phyloP scores from a whole-genome alignment of 768 basidiomycete genomes.

The Boletus subparvulus region DNA sequence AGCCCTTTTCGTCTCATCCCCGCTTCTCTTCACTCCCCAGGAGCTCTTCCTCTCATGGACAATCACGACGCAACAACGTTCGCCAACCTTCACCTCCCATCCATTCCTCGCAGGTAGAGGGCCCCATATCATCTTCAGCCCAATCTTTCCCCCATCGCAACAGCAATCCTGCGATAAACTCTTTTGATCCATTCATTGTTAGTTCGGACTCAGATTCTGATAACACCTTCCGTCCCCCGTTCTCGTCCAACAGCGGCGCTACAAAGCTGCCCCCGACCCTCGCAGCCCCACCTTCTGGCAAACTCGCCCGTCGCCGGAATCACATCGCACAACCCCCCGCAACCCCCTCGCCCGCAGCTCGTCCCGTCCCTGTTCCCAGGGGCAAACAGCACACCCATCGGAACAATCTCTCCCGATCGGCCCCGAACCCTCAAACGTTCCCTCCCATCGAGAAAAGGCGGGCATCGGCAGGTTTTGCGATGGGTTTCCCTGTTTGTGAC shows the following conservation, averaged over 20 bases:
- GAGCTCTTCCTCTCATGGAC: conserved; percentile 46
- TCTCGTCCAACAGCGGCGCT: conserved; percentile 16
- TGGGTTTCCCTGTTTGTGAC: conserved; percentile 69
- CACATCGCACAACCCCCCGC: conserved; percentile 30
- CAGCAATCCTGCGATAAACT: conserved; percentile 38
- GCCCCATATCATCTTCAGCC: conserved; percentile 26
- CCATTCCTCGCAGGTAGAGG: conserved; percentile 69
- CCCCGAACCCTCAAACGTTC: conserved; percentile 43
- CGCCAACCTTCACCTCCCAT: conserved; percentile 67
- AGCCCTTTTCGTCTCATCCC: conserved; percentile 1
- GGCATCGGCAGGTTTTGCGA: conserved; percentile 28
- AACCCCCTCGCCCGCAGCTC: conserved; percentile 39
- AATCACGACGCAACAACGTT: conserved; percentile 48
- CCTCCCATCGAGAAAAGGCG: conserved; percentile 34
- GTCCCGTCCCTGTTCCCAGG: conserved; percentile 53
- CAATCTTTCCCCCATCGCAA: conserved; percentile 27
- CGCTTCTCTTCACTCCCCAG: conserved; percentile 28
- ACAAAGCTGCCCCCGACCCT: conserved; percentile 41
- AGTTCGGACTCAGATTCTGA: conserved; percentile 46
- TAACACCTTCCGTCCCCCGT: conserved; percentile 35
- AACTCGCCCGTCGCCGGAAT: conserved; percentile 59
- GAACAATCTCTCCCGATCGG: conserved; percentile 48
- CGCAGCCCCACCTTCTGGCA: conserved; percentile 49
- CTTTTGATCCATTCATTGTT: conserved; percentile 50
- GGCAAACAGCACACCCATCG: conserved; percentile 13